Conservation (phyloP, 129 eudicot species). For the Escallonia herrerae region DNA sequence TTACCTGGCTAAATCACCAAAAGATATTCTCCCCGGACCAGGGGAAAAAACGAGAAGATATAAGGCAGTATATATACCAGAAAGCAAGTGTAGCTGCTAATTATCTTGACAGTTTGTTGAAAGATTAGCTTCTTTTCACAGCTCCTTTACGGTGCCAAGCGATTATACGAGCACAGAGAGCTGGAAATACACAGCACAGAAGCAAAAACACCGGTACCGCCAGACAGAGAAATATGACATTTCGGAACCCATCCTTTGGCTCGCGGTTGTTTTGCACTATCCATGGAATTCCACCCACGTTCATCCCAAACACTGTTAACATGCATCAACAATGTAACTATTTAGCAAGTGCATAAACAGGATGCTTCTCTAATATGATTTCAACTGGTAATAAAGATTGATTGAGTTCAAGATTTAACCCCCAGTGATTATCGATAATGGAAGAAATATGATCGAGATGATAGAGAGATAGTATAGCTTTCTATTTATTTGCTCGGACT, state of each 20-base stretch:
- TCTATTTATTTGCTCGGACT: constrained; percentile 55
- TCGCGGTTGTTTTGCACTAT: constrained; percentile 58
- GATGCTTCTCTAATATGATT: background rate
- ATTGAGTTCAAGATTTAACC: constrained; percentile 21
- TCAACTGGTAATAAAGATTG: background rate
- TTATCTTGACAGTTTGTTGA: constrained; percentile 14
- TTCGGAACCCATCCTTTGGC: constrained; percentile 59
- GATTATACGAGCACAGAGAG: constrained; percentile 40
- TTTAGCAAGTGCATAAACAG: background rate
- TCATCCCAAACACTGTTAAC: constrained; percentile 88
- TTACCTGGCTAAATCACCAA: too few species aligned
- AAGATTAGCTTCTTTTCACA: constrained; percentile 48
- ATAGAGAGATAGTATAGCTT: constrained; percentile 58
- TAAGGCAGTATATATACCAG: too few species aligned
- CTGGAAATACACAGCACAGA: constrained; percentile 65
- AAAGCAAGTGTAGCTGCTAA: too few species aligned
- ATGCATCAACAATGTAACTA: background rate
- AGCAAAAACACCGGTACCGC: constrained; percentile 50
- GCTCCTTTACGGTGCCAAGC: constrained; percentile 63
- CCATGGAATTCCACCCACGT: constrained; percentile 99
- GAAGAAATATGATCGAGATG: constrained; percentile 56
- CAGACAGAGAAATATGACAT: constrained; percentile 67
- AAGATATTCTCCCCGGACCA: too few species aligned
- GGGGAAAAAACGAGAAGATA: too few species aligned
- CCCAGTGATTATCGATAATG: constrained; percentile 58